Conservation (phyloP, 2,329 filamentous ascomycete species). For the Orbilia quercus region DNA sequence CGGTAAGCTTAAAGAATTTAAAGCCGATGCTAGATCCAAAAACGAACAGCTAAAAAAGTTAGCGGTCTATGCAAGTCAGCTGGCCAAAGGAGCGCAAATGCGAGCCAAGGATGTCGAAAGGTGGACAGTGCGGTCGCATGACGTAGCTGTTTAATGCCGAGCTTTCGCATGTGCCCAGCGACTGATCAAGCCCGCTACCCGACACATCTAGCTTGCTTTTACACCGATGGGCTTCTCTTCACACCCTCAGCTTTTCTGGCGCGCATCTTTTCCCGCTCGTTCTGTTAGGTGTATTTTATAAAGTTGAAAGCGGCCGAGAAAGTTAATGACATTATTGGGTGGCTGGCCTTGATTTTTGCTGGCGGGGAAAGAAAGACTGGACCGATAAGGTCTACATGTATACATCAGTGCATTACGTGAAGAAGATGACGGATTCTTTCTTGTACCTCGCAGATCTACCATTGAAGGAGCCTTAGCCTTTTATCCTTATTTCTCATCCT, state of each 20-base stretch:
- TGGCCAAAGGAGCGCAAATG: conserved; percentile 4
- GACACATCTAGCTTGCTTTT: conserved; percentile 24
- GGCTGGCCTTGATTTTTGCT: conserved; percentile 36
- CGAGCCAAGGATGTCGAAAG: conserved; percentile 20
- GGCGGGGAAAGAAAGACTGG: background rate
- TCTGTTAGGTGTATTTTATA: background rate
- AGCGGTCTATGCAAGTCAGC: conserved; percentile 13
- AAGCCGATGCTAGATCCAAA: background rate
- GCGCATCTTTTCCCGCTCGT: conserved; percentile 5
- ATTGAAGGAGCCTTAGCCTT: conserved; percentile 29
- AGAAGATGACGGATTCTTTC: conserved; percentile 15
- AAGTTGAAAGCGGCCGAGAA: background rate
- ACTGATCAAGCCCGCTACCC: conserved; percentile 36
- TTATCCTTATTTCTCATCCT: background rate
- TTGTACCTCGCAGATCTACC: conserved; percentile 53
- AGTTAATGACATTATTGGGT: conserved; percentile 23
- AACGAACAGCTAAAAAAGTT: background rate
- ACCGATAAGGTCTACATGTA: too few species aligned
- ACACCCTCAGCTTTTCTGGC: conserved; percentile 1
- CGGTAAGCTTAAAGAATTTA: background rate
- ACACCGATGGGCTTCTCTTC: conserved; percentile 13
- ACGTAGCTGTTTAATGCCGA: conserved; percentile 19
- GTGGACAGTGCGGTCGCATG: conserved; percentile 19
- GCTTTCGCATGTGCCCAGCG: conserved; percentile 1
- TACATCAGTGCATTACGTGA: conserved; percentile 19